Evolutionary conservation across 768 basidiomycete species (phyloP).

Genomic region (Boletus tomentosulus): DNA sequence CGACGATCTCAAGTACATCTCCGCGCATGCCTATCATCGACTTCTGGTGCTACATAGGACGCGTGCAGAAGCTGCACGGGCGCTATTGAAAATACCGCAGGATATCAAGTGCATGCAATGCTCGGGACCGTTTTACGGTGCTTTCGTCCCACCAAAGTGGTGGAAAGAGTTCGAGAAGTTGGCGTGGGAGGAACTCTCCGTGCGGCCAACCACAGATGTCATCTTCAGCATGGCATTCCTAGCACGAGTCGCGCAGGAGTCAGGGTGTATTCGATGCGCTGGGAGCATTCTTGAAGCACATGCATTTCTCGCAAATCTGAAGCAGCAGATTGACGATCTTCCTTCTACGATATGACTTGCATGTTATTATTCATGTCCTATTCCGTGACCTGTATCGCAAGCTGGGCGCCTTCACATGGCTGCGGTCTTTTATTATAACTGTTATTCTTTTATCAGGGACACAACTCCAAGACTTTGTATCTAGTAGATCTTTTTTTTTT

Average conservation of each 20-base stretch:
- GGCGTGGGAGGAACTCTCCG: constrained; percentile 54
- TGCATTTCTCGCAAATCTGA: constrained; percentile 51
- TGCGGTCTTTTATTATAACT: too few relatives aligned
- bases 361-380: background rate
- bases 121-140: constrained; percentile 46
- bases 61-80: constrained; percentile 47
- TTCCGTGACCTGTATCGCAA: background rate
- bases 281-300: constrained; percentile 63
- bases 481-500: too few relatives aligned
- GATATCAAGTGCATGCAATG: constrained; percentile 66
- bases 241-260: constrained; percentile 43
- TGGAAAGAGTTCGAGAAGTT: constrained; percentile 58
- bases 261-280: constrained; percentile 60
- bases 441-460: too few relatives aligned
- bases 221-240: constrained; percentile 63
- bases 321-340: constrained; percentile 52
- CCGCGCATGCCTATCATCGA: constrained; percentile 64
- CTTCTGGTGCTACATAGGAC: constrained; percentile 57
- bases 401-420: too few relatives aligned
- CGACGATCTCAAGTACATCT: constrained; percentile 62
- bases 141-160: constrained; percentile 58
- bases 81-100: constrained; percentile 42
- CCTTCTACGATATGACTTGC: constrained; percentile 39
- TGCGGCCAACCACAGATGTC: constrained; percentile 52
- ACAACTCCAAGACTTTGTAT: too few relatives aligned